Conservation (phyloP, 495 filamentous ascomycete species). For the Neurospora sublineolata region DNA sequence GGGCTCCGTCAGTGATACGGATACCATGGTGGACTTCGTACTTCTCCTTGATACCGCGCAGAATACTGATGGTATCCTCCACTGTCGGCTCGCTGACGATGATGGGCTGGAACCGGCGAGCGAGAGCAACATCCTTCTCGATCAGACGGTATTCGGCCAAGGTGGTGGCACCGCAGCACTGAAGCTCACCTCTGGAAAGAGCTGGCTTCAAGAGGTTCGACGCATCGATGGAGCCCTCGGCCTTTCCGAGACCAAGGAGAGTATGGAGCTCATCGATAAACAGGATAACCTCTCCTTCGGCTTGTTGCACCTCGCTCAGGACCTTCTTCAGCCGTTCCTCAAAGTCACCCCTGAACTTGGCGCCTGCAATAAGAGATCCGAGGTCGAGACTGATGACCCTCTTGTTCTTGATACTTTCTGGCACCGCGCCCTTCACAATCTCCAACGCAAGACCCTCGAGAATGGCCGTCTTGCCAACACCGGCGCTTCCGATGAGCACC, state of each 20-base stretch:
- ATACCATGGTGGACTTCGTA: constrained; percentile 97
- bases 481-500: constrained; percentile 82
- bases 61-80: constrained; percentile 86
- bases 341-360: constrained; percentile 92
- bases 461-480: constrained; percentile 92
- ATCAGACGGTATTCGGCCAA: constrained; percentile 83
- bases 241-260: constrained; percentile 82
- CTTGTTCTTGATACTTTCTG: constrained; percentile 94
- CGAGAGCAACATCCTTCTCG: constrained; percentile 91
- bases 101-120: constrained; percentile 88
- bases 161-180: constrained; percentile 92
- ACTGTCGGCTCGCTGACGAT: constrained; percentile 80
- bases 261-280: constrained; percentile 96
- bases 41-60: constrained; percentile 90
- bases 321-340: constrained; percentile 89
- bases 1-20: constrained; percentile 80
- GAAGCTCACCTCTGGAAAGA: constrained; percentile 78
- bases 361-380: constrained; percentile 85
- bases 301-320: constrained; percentile 79
- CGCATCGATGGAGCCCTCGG: constrained; percentile 92
- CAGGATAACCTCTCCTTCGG: constrained; percentile 78
- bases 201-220: constrained; percentile 95
- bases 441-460: constrained; percentile 84
- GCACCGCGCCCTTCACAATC: constrained; percentile 86
- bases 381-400: constrained; percentile 77